phyloP scores from a whole-genome alignment of 1,284 basidiomycete genomes.

The Puccinia horiana region DNA sequence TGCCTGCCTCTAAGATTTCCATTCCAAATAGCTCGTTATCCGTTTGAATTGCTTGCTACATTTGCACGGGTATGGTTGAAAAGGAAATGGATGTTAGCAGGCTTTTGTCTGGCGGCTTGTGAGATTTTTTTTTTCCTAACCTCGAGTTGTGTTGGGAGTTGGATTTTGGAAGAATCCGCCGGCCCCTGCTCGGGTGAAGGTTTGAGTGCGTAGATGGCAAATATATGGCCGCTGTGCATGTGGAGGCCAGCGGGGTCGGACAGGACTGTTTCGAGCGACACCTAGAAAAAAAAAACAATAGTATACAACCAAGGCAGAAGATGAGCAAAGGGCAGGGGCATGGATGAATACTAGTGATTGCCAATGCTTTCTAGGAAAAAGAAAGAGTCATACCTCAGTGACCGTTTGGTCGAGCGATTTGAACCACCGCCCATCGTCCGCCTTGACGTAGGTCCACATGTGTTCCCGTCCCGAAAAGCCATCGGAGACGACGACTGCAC shows the following conservation, averaged over 20 bases:
- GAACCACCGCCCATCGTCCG: slow-evolving; percentile 47
- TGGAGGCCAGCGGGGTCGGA: slow-evolving; percentile 46
- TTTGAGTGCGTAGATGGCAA: slow-evolving; percentile 38
- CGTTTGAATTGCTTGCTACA: slow-evolving; percentile 30
- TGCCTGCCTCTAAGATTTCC: slow-evolving; percentile 17
- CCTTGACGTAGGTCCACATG: slow-evolving; percentile 47
- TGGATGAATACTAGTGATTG: background rate
- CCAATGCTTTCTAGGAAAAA: background rate
- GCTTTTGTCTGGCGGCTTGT: background rate
- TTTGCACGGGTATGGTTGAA: background rate
- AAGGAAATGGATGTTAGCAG: background rate
- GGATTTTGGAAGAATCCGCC: slow-evolving; percentile 10
- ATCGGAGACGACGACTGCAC: slow-evolving; percentile 44
- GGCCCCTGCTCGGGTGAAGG: background rate
- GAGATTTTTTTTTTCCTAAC: background rate
- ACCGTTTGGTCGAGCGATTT: slow-evolving; percentile 41
- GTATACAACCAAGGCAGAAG: background rate
- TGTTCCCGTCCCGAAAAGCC: slow-evolving; percentile 49
- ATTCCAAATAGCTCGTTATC: slow-evolving; percentile 41
- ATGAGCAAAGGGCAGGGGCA: background rate
- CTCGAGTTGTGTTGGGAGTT: slow-evolving; percentile 17
- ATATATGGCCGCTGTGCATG: slow-evolving; percentile 48
- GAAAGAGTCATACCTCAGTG: slow-evolving; percentile 23
- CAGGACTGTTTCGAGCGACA: slow-evolving; percentile 42
- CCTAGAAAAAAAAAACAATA: slow-evolving; percentile 2